Evolutionary conservation across 306 rosid genomes (phyloP).

Genomic region (Biancaea sappan): DNA sequence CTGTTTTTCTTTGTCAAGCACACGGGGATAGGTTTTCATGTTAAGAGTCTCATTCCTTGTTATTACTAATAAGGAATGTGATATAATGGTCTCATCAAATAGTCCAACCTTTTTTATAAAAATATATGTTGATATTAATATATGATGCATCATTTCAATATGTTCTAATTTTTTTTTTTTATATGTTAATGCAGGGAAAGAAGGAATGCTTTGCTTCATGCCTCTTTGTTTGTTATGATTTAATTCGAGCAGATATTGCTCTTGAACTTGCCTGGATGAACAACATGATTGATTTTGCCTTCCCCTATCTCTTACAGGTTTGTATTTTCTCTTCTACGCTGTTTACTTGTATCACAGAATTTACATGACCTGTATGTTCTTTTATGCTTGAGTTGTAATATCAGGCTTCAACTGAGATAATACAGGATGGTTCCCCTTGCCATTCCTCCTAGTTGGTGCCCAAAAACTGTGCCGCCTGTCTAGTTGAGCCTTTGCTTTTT

Average conservation of each 20-base stretch:
- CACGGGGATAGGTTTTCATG: neutral
- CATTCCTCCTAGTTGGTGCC: neutral
- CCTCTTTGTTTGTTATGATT: constrained; percentile 95
- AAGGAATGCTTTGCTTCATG: constrained; percentile 99
- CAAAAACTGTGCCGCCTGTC: constrained; percentile 1
- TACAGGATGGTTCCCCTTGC: neutral
- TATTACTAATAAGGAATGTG: constrained; percentile 7
- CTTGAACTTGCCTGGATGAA: constrained; percentile 98
- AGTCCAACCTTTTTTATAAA: neutral
- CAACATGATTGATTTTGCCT: constrained; percentile 93
- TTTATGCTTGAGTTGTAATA: constrained; percentile 10
- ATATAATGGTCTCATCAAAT: constrained; percentile 10
- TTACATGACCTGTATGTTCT: constrained; percentile 10
- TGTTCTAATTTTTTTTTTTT: constrained; percentile 35
- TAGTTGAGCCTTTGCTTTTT: neutral
- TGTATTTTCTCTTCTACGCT: constrained; percentile 16
- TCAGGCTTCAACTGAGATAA: constrained; percentile 18
- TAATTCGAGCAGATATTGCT: constrained; percentile 77
- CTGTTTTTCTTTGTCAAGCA: constrained; percentile 14
- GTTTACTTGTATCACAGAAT: constrained; percentile 21
- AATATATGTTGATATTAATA: constrained; percentile 1
- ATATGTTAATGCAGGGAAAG: constrained; percentile 78
- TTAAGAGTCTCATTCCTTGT: constrained; percentile 5
- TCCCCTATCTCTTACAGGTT: constrained; percentile 98
- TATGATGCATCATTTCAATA: neutral